phyloP scores from a whole-genome alignment of 2,329 filamentous ascomycete genomes.

The Chalara sp. region DNA sequence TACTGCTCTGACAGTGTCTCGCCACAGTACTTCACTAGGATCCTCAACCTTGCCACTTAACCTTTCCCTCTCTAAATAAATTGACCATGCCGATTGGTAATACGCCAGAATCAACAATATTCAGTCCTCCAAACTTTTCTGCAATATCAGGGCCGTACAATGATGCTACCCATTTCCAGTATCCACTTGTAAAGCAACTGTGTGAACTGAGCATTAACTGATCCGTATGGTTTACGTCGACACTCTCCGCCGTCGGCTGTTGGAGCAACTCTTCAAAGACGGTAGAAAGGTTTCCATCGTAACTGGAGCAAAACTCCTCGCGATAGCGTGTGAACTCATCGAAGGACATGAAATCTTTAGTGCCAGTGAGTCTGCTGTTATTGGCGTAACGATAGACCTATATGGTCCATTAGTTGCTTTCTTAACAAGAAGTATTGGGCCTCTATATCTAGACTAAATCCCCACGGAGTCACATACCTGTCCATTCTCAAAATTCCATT shows the following conservation, averaged over 20 bases:
- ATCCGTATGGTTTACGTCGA: conserved; percentile 18
- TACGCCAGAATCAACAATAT: conserved; percentile 32
- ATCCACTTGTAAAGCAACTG: conserved; percentile 16
- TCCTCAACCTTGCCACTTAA: conserved; percentile 31
- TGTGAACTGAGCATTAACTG: background rate
- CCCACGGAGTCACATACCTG: background rate
- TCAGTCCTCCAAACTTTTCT: conserved; percentile 32
- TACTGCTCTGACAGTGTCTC: background rate
- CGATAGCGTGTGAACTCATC: conserved; percentile 32
- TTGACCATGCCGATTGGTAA: conserved; percentile 34
- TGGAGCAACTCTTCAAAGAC: conserved; percentile 26
- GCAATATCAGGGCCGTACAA: conserved; percentile 34
- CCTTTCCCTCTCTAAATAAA: conserved; percentile 30
- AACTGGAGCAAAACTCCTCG: conserved; percentile 26
- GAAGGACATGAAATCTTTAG: conserved; percentile 31
- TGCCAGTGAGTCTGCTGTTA: too few relatives aligned
- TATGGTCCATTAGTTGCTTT: too few relatives aligned
- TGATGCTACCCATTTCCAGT: conserved; percentile 32
- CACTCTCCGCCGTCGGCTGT: conserved; percentile 20
- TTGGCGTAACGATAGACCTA: too few relatives aligned
- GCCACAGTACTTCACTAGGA: background rate
- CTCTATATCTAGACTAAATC: too few relatives aligned
- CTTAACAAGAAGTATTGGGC: too few relatives aligned
- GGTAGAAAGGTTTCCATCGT: conserved; percentile 7
- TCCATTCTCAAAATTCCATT: conserved; percentile 1